Conservation (phyloP, 2,329 filamentous ascomycete species). For the Grosmannia clavigera region DNA sequence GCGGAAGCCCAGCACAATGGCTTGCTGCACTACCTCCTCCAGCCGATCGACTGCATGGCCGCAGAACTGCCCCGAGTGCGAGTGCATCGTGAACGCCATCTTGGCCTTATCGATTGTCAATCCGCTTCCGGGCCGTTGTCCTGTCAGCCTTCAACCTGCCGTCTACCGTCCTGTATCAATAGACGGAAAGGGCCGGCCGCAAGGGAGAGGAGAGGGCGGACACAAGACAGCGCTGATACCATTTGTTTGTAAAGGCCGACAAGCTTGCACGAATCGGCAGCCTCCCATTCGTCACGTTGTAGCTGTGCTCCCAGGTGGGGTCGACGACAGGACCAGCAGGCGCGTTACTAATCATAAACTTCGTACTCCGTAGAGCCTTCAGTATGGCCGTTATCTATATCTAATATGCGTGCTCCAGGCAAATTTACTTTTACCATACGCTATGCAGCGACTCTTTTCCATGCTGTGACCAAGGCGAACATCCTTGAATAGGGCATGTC, state of each 20-base stretch:
- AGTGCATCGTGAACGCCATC: slow-evolving; percentile 98
- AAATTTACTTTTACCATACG: neutral
- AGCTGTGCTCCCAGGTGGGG: neutral
- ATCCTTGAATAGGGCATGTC: neutral
- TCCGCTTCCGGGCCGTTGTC: neutral
- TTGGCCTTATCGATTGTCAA: neutral
- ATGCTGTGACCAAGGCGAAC: neutral
- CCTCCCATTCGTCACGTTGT: slow-evolving; percentile 9
- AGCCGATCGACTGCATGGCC: slow-evolving; percentile 76
- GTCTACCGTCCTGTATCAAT: neutral
- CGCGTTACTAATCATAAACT: no score
- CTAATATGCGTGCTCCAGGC: neutral
- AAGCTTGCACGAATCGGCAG: slow-evolving; percentile 7
- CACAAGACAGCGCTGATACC: neutral
- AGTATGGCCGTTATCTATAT: neutral
- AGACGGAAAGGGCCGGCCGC: neutral
- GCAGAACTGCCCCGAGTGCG: slow-evolving; percentile 96
- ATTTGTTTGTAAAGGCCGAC: neutral
- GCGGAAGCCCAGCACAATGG: slow-evolving; percentile 66
- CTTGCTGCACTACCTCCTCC: slow-evolving; percentile 69
- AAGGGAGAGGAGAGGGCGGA: neutral
- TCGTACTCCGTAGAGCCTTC: no score
- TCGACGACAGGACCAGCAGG: neutral
- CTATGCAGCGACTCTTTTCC: neutral
- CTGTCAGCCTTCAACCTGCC: neutral